Evolutionary conservation across 768 basidiomycete species (phyloP).

Genomic region (Boletus pseudopeckii): DNA sequence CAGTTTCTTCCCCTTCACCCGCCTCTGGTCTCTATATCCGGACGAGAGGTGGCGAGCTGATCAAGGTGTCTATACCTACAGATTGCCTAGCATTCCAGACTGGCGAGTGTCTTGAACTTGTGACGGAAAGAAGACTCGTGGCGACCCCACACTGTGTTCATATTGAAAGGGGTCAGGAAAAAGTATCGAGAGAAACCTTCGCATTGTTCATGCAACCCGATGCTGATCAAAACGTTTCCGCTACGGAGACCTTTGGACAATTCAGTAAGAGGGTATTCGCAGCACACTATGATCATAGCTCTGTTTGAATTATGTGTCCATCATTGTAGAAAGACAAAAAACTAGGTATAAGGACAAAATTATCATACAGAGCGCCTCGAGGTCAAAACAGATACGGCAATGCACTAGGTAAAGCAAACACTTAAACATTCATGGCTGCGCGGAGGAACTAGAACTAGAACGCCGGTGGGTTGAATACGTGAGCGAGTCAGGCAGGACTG

Average conservation of each 20-base stretch:
- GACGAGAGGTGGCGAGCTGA: conserved; percentile 72
- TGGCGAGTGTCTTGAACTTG: conserved; percentile 90
- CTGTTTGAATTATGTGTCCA: conserved; percentile 21
- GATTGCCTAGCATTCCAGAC: conserved; percentile 94
- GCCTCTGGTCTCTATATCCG: conserved; percentile 89
- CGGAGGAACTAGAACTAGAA: conserved; percentile 34
- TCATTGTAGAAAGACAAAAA: background rate
- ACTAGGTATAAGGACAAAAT: conserved; percentile 4
- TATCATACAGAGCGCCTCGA: conserved; percentile 1
- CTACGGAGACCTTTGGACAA: conserved; percentile 76
- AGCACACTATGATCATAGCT: conserved; percentile 40
- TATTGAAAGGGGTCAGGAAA: conserved; percentile 53
- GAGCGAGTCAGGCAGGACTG: conserved; percentile 57
- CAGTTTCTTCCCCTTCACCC: conserved; percentile 66
- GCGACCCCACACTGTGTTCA: conserved; percentile 96
- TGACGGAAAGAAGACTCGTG: conserved; percentile 73
- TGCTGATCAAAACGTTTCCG: conserved; percentile 68
- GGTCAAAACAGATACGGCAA: background rate
- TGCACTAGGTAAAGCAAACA: background rate
- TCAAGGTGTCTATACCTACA: conserved; percentile 81
- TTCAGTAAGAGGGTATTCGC: conserved; percentile 83
- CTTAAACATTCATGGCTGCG: conserved; percentile 18
- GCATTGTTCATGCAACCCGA: conserved; percentile 90
- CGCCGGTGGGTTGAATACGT: conserved; percentile 40
- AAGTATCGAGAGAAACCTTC: conserved; percentile 81